Conservation (phyloP, 1,284 basidiomycete species). For the Fistulina hepatica region DNA sequence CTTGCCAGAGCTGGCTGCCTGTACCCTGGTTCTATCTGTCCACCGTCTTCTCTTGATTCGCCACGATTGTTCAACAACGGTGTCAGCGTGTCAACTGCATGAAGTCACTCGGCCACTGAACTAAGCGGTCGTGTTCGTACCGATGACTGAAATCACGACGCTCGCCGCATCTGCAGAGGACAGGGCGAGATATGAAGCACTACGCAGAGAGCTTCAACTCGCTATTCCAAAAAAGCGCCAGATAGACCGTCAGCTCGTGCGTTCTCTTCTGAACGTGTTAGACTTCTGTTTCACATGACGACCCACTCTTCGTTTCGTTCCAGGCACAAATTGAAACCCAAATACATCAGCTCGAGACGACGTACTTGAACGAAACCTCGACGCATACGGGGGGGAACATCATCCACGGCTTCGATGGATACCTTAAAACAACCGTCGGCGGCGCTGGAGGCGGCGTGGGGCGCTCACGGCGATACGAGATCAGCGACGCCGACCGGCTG, state of each 20-base stretch:
- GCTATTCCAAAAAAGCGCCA: conserved; percentile 60
- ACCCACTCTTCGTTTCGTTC: conserved; percentile 7
- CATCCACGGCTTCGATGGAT: conserved; percentile 73
- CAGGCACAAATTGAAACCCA: conserved; percentile 63
- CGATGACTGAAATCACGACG: too few species aligned
- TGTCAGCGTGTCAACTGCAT: too few species aligned
- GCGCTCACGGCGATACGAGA: conserved; percentile 57
- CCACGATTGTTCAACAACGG: too few species aligned
- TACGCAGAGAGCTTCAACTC: conserved; percentile 60
- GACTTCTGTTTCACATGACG: conserved; percentile 1
- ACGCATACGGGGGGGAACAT: conserved; percentile 70
- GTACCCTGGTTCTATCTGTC: too few species aligned
- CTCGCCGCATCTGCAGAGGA: conserved; percentile 53
- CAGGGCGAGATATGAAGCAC: conserved; percentile 52
- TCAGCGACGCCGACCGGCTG: conserved; percentile 63
- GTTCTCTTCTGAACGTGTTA: conserved; percentile 17
- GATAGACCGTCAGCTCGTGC: conserved; percentile 61
- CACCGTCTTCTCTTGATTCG: too few species aligned
- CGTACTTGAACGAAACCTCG: conserved; percentile 64
- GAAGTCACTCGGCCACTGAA: too few species aligned
- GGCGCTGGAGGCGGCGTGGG: conserved; percentile 12
- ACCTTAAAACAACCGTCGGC: conserved; percentile 61
- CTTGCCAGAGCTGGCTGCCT: too few species aligned
- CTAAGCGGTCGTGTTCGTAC: too few species aligned
- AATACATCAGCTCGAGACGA: conserved; percentile 62